Conservation (phyloP, 768 basidiomycete species). For the Agaricus subrufescens region DNA sequence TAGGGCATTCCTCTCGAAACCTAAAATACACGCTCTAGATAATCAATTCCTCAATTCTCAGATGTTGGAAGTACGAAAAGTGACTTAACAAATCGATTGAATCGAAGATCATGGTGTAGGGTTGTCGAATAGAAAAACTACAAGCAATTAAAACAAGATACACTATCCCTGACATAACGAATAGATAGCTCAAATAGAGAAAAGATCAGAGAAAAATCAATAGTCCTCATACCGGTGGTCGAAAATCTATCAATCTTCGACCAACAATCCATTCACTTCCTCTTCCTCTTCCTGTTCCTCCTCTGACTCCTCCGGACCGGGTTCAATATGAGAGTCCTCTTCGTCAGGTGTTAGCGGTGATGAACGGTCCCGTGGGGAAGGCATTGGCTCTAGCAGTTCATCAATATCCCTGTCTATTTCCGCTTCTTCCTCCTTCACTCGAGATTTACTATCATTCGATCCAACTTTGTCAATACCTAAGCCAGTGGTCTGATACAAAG, state of each 20-base stretch:
- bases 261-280: slow-evolving; percentile 46
- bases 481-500: not conserved
- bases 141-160: not conserved
- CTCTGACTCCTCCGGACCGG: slow-evolving; percentile 36
- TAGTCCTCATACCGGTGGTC: not conserved
- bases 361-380: slow-evolving; percentile 5
- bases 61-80: no score
- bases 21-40: no score
- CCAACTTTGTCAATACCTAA: not conserved
- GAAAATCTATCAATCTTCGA: slow-evolving; percentile 20
- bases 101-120: no score
- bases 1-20: no score
- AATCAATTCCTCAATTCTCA: no score
- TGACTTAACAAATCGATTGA: no score
- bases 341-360: slow-evolving; percentile 18
- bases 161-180: not conserved
- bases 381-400: slow-evolving; percentile 27
- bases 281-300: slow-evolving; percentile 42
- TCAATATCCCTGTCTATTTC: slow-evolving; percentile 33
- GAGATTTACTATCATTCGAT: not conserved
- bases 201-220: not conserved
- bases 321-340: slow-evolving; percentile 34
- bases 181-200: slow-evolving; percentile 1
- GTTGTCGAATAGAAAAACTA: no score
- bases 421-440: slow-evolving; percentile 17